These are phyloP conservation scores for Pseudozyma hubeiensis DNA, from an alignment of 1,284 basidiomycete species.

Conservation along the genomic window DNA sequence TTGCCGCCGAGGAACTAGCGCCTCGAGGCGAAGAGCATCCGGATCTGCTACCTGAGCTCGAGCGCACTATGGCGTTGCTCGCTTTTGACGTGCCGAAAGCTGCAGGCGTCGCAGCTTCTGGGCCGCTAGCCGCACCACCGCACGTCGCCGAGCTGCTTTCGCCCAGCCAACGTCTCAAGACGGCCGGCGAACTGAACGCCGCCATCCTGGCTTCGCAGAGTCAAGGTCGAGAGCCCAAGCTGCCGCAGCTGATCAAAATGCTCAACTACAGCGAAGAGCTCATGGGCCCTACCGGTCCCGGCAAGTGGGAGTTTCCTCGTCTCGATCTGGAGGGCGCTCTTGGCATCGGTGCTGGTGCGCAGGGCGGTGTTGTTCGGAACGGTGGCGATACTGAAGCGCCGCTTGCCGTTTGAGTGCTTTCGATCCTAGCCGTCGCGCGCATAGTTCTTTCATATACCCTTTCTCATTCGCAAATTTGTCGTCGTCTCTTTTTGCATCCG, in stretches of 20 bases:
- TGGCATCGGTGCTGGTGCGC: constrained; percentile 19
- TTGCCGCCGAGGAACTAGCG: constrained; percentile 92
- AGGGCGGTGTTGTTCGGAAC: constrained; percentile 3
- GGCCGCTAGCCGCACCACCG: constrained; percentile 71
- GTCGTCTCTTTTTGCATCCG: not conserved
- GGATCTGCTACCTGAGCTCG: constrained; percentile 89
- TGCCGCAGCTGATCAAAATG: constrained; percentile 85
- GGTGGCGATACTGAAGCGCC: constrained; percentile 16
- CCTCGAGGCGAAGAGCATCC: constrained; percentile 94
- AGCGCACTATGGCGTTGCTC: constrained; percentile 92
- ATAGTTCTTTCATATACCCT: not conserved
- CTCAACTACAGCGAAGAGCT: constrained; percentile 88
- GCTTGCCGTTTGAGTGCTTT: constrained; percentile 13
- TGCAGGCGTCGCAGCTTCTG: constrained; percentile 23
- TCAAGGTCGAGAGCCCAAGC: constrained; percentile 90
- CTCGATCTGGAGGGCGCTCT: constrained; percentile 52
- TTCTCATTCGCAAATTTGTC: not conserved
- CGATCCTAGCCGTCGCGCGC: not conserved
- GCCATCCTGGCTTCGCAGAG: constrained; percentile 91
- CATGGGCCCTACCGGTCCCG: constrained; percentile 74
- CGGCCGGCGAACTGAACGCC: constrained; percentile 89
- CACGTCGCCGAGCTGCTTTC: constrained; percentile 81
- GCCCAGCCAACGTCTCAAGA: constrained; percentile 87
- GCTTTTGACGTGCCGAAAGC: constrained; percentile 77
- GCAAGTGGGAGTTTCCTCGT: constrained; percentile 57